Percentiles rank a stretch among this genome's conserved stretches.
Evolutionary conservation across 148 eudicot genomes (phyloP).

Genomic region (Suaeda aralocaspica): DNA sequence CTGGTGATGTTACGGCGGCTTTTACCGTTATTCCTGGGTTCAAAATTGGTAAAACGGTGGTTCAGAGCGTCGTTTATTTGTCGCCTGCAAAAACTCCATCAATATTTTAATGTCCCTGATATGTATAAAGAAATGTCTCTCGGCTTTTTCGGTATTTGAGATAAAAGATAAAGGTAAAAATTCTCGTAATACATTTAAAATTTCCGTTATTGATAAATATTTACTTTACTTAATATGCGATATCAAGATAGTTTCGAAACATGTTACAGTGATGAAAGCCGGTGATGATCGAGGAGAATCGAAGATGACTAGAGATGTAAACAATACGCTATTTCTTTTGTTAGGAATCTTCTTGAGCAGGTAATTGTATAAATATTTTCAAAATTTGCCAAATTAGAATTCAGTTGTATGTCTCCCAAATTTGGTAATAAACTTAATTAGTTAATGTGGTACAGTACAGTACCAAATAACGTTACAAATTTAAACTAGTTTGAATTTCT

Average conservation of each 20-base stretch:
- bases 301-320: neutral
- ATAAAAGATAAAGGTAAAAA: no score
- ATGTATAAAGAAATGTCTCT: neutral
- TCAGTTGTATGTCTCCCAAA: neutral
- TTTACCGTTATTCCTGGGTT: constrained; percentile 90
- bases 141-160: no score
- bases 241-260: no score
- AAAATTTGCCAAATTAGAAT: no score
- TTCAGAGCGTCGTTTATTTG: constrained; percentile 74
- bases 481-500: constrained; percentile 4
- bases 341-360: neutral
- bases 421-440: neutral
- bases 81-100: constrained; percentile 22
- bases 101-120: neutral
- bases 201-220: no score
- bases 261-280: no score
- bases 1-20: constrained; percentile 41
- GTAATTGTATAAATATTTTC: constrained; percentile 10
- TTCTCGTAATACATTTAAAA: no score
- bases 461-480: neutral
- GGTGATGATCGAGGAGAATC: neutral
- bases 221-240: no score
- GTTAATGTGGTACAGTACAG: neutral
- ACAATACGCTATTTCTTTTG: neutral
- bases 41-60: constrained; percentile 68